These are phyloP conservation scores for Linum usitatissimum DNA, from an alignment of 345 rosid species.

Conservation along the genomic window DNA sequence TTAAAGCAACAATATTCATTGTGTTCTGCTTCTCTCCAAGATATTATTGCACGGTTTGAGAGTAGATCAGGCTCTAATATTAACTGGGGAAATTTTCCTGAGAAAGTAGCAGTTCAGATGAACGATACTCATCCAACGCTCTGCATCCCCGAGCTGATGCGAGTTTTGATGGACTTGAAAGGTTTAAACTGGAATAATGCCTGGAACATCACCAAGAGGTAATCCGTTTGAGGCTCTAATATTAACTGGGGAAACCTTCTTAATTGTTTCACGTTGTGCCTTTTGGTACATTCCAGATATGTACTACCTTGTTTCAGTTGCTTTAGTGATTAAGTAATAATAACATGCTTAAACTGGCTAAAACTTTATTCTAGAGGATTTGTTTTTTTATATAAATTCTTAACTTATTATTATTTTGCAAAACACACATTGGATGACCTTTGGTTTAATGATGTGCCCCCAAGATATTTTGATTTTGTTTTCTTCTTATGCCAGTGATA, in stretches of 20 bases:
- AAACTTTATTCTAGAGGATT: background rate
- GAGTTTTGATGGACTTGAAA: slow-evolving; percentile 61
- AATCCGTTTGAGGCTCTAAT: background rate
- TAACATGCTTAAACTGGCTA: background rate
- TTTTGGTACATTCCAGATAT: background rate
- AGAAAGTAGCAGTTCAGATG: slow-evolving; percentile 78
- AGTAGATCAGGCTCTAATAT: slow-evolving; percentile 48
- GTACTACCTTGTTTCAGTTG: background rate
- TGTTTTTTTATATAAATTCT: background rate
- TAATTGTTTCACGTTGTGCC: background rate
- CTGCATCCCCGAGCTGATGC: slow-evolving; percentile 70
- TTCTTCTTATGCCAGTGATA: background rate
- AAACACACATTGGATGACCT: background rate
- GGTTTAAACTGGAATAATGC: slow-evolving; percentile 68
- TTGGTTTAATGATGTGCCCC: background rate
- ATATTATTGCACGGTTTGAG: slow-evolving; percentile 60
- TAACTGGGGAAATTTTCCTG: slow-evolving; percentile 67
- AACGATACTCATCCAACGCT: slow-evolving; percentile 78
- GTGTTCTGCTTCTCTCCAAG: slow-evolving; percentile 80
- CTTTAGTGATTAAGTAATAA: slow-evolving; percentile 1
- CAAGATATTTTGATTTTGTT: background rate
- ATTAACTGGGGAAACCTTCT: background rate
- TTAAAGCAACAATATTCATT: slow-evolving; percentile 77
- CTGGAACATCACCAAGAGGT: slow-evolving; percentile 73
- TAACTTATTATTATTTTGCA: background rate